Base-by-base conservation (phyloP, 2,329 filamentous ascomycete genomes). In the Apiospora hydei region DNA sequence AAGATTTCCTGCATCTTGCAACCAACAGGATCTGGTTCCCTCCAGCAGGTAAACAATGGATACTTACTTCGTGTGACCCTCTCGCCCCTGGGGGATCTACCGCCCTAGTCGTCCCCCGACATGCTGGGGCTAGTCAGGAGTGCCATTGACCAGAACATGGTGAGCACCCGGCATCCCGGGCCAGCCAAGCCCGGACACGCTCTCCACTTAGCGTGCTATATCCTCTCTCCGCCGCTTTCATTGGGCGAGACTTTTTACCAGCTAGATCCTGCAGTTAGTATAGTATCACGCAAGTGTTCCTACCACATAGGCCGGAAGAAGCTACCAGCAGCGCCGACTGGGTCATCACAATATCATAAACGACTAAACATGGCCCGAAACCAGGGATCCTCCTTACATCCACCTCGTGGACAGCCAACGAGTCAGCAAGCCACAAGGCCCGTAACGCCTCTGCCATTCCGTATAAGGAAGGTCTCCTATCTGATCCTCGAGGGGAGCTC, bases 21-120 rank as follows among this genome's bases (percentile, higher is more conserved):
- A 38, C 34, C 34, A 14, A 53, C 14, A 24, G 51, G 51, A 57
- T 57, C 51, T 57, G 51, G 51, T 57, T 30, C 26, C 51, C 30
- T 57, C 26, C 51, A 57, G 14, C 26, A 34, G 51, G 51, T 34
- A 57, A 34, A 38, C 26, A 16, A 4, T 34, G 51, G 26, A 38
- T 16, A 34, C 14, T 18, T 10, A 26, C 8, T 51, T 26, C 7
- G 51, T 34, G 51, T 6, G 4, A 34, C 26, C 14, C 26, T 8
- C 51, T 57, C 26, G 14, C 51, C 51, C 51, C 51, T 57, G 51
- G 51, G 51, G 51, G 51, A 57, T 57, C 51, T 57, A 26, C 51
- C 26, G 51, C 26, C 7, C 26, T 34, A 57, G 16, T 10, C n/a
- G 16, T 6, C 2, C 51, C 26, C 51, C 51, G 51, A 26, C 26